Conservation (phyloP, 257 asterid species). For the Capsicum baccatum region DNA sequence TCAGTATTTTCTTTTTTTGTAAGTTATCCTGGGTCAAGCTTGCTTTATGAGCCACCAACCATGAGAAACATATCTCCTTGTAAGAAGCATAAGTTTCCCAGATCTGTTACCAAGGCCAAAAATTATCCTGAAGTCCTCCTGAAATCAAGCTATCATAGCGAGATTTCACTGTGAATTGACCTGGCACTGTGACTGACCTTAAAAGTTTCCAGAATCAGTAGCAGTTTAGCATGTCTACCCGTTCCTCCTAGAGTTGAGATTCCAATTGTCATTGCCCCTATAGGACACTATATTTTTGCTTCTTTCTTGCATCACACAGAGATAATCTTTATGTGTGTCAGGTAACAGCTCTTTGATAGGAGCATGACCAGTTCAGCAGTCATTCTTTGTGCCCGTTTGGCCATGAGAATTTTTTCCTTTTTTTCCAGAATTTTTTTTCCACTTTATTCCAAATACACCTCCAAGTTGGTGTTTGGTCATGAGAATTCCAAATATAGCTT, state of each 20-base stretch:
- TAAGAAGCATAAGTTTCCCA: background rate
- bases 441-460: too few relatives aligned
- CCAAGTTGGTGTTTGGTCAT: too few relatives aligned
- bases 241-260: constrained; percentile 18
- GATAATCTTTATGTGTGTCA: background rate
- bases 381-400: background rate
- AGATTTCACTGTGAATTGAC: constrained; percentile 1
- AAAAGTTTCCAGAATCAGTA: background rate
- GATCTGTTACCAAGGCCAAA: background rate
- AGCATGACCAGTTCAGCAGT: background rate
- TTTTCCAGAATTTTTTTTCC: too few relatives aligned
- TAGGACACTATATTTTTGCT: background rate
- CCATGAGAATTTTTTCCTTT: too few relatives aligned
- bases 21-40: background rate
- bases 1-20: background rate
- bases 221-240: constrained; percentile 11
- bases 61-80: background rate
- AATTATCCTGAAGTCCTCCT: background rate
- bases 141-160: background rate
- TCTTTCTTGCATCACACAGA: background rate
- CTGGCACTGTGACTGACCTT: background rate
- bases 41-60: background rate
- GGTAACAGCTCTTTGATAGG: constrained; percentile 2
- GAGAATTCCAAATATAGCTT: too few relatives aligned
- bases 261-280: background rate